Evolutionary conservation across 75 land plant genomes (phyloP).

Genomic region (Cupressus sempervirens): DNA sequence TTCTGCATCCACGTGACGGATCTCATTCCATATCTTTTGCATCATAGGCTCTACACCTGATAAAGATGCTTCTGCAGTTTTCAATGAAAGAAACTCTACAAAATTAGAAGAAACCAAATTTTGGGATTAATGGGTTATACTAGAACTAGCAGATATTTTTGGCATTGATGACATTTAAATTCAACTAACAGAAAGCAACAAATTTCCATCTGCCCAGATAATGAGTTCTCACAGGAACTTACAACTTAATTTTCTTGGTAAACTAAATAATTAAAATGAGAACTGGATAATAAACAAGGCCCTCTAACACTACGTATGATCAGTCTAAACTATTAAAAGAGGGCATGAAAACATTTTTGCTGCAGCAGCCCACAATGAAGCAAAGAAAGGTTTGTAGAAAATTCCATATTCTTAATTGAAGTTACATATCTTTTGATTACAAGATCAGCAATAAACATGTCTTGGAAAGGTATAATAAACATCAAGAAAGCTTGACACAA

Average conservation of each 20-base stretch:
- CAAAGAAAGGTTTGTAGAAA: background rate
- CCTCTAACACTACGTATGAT: background rate
- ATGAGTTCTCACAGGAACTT: background rate
- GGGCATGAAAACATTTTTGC: background rate
- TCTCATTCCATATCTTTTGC: slow-evolving; percentile 87
- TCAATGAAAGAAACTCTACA: background rate
- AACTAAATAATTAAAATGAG: background rate
- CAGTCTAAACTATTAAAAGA: background rate
- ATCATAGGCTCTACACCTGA: slow-evolving; percentile 96
- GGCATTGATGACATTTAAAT: background rate
- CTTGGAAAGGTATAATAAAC: background rate
- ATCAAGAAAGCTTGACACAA: background rate
- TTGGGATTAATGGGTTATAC: background rate
- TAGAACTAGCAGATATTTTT: background rate
- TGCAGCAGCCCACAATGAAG: background rate
- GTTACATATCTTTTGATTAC: background rate
- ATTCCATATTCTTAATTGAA: background rate
- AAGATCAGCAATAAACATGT: background rate
- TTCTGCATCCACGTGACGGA: slow-evolving; percentile 86
- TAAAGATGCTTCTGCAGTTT: slow-evolving; percentile 82
- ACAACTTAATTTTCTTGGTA: background rate
- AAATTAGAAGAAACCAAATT: slow-evolving; percentile 4
- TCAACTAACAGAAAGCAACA: background rate
- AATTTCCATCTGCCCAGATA: background rate
- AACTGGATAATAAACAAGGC: background rate